These are phyloP conservation scores for Takashimella tepidaria DNA, from an alignment of 1,284 basidiomycete species.

Conservation along the genomic window DNA sequence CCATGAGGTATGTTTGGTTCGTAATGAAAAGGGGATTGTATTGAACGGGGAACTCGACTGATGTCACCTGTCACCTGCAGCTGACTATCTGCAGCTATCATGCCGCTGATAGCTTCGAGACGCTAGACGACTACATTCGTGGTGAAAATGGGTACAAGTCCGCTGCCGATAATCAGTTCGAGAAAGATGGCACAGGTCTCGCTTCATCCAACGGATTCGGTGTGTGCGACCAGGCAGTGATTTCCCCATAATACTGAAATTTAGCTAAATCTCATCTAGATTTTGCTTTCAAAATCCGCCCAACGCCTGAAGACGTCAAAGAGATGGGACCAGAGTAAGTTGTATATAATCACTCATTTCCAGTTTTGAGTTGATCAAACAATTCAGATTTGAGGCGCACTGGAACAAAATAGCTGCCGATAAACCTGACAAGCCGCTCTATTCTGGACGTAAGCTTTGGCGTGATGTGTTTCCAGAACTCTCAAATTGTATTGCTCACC, in stretches of 20 bases:
- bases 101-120: slow-evolving; percentile 4
- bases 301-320: slow-evolving; percentile 13
- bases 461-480: no score
- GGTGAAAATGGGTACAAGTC: slow-evolving; percentile 4
- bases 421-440: slow-evolving; percentile 18
- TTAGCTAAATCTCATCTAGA: slow-evolving; percentile 8
- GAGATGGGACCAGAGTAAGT: slow-evolving; percentile 16
- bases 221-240: background rate
- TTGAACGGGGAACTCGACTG: background rate
- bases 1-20: slow-evolving; percentile 11
- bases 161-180: slow-evolving; percentile 8
- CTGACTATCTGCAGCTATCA: slow-evolving; percentile 14
- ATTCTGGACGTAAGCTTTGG: slow-evolving; percentile 11
- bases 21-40: background rate
- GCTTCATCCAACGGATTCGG: slow-evolving; percentile 15
- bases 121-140: slow-evolving; percentile 10
- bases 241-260: background rate
- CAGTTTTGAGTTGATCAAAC: no score
- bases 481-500: no score
- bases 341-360: background rate
- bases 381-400: slow-evolving; percentile 7
- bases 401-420: slow-evolving; percentile 10
- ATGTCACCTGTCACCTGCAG: background rate
- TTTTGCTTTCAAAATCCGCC: slow-evolving; percentile 16
- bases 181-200: slow-evolving; percentile 11